A percentile compares a stretch with the other conserved stretches of the same genome.
These are phyloP conservation scores for Podaxis pistillaris DNA, from an alignment of 768 basidiomycete genomes.

Conservation along the genomic window DNA sequence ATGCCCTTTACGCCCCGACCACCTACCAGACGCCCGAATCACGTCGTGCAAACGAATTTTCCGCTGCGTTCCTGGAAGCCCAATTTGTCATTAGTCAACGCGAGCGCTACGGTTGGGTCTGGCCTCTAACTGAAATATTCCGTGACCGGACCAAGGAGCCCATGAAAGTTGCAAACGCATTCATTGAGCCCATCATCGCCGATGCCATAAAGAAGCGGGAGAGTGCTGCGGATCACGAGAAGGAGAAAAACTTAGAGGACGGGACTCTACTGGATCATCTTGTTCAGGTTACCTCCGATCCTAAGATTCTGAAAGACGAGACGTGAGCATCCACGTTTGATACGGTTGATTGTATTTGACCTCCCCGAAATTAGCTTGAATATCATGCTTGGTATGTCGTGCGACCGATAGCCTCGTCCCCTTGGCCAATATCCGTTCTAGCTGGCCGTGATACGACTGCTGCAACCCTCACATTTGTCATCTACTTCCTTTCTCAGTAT, in stretches of 20 bases:
- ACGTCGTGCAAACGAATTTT: conserved; percentile 40
- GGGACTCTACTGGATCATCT: conserved; percentile 57
- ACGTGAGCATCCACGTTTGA: conserved; percentile 26
- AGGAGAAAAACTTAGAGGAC: conserved; percentile 32
- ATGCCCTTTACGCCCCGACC: conserved; percentile 26
- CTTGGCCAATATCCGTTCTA: conserved; percentile 10
- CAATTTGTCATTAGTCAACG: conserved; percentile 43
- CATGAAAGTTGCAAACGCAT: conserved; percentile 54
- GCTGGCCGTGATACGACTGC: conserved; percentile 49
- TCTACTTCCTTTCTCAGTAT: conserved; percentile 50
- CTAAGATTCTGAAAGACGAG: conserved; percentile 47
- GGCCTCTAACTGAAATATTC: conserved; percentile 53
- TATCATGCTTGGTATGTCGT: conserved; percentile 39
- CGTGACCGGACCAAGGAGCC: conserved; percentile 43
- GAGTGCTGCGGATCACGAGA: conserved; percentile 14
- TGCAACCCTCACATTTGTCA: conserved; percentile 39
- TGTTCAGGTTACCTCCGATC: conserved; percentile 46
- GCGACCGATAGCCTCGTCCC: neutral
- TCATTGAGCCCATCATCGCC: conserved; percentile 50
- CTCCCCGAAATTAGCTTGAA: conserved; percentile 30
- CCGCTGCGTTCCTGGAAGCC: conserved; percentile 46
- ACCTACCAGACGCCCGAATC: conserved; percentile 24
- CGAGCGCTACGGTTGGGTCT: conserved; percentile 43
- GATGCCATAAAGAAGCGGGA: conserved; percentile 47
- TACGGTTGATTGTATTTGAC: neutral